A percentile compares a stretch with the other conserved stretches of the same genome.
These are phyloP conservation scores for Tremella fuciformis DNA, from an alignment of 768 basidiomycete species.

Conservation along the genomic window DNA sequence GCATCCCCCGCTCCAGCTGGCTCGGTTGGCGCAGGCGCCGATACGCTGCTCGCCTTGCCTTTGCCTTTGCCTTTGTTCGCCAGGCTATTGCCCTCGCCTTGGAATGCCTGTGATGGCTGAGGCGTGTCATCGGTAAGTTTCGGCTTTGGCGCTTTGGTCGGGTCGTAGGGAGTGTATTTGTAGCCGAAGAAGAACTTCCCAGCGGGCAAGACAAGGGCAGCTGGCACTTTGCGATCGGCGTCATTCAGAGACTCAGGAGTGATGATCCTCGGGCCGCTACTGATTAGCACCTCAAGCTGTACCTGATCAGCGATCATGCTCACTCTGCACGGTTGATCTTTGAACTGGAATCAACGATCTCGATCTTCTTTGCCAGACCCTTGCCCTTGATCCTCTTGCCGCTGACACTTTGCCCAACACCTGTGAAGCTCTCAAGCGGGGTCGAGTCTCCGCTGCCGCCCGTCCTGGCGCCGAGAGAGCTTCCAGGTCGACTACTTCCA, in stretches of 20 bases:
- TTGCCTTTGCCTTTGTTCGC: constrained; percentile 35
- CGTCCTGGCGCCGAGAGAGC: constrained; percentile 42
- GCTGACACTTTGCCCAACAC: constrained; percentile 82
- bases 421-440: constrained; percentile 80
- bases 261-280: constrained; percentile 76
- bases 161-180: constrained; percentile 62
- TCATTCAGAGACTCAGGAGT: constrained; percentile 74
- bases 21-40: constrained; percentile 55
- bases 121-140: constrained; percentile 35
- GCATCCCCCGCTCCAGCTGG: constrained; percentile 60
- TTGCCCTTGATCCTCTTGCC: constrained; percentile 95
- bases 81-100: constrained; percentile 31
- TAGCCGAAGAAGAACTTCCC: constrained; percentile 98
- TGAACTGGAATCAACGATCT: constrained; percentile 68
- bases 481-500: constrained; percentile 73
- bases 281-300: background rate
- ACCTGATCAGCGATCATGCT: constrained; percentile 48
- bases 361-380: constrained; percentile 79
- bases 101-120: constrained; percentile 16
- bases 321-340: constrained; percentile 90
- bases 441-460: constrained; percentile 21
- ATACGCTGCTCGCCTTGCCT: constrained; percentile 17
- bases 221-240: constrained; percentile 72
- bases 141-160: constrained; percentile 43
- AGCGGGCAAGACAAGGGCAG: constrained; percentile 81